Conservation (phyloP, 805 yeast species). For the Myxozyma monticola region DNA sequence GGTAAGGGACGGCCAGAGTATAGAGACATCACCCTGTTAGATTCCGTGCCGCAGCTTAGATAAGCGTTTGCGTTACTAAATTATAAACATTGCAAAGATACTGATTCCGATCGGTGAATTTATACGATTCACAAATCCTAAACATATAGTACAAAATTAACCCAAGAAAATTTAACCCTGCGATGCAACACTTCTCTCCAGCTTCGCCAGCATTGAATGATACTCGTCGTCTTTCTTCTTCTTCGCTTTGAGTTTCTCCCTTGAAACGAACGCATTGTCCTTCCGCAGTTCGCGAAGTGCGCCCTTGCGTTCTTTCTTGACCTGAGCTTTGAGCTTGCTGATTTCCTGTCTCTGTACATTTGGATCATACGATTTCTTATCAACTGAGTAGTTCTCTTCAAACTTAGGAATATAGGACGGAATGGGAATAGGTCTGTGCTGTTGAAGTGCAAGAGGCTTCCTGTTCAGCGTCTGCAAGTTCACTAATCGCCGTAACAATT, state of each 20-base stretch:
- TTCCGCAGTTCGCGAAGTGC: constrained; percentile 87
- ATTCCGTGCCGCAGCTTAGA: constrained; percentile 25
- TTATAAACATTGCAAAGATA: neutral
- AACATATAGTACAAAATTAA: too few relatives aligned
- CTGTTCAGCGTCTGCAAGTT: constrained; percentile 44
- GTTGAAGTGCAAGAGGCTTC: constrained; percentile 74
- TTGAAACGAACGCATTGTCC: constrained; percentile 81
- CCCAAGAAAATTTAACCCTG: constrained; percentile 51
- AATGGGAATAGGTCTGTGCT: constrained; percentile 80
- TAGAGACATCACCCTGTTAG: constrained; percentile 23
- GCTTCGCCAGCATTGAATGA: constrained; percentile 84
- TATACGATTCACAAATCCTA: neutral
- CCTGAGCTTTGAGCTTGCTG: constrained; percentile 74
- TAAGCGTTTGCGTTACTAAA: neutral
- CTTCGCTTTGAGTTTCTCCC: constrained; percentile 79
- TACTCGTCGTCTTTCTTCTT: constrained; percentile 72
- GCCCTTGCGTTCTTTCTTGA: constrained; percentile 89
- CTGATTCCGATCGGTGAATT: too few relatives aligned
- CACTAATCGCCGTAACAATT: constrained; percentile 48
- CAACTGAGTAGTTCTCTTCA: constrained; percentile 95
- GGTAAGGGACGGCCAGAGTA: constrained; percentile 39
- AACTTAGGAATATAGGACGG: constrained; percentile 85
- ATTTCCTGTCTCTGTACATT: constrained; percentile 80
- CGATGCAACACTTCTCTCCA: constrained; percentile 83
- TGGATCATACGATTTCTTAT: constrained; percentile 85